These are phyloP conservation scores for Phytophthora syringae DNA, from an alignment of 352 stramenopile genomes.

Conservation along the genomic window DNA sequence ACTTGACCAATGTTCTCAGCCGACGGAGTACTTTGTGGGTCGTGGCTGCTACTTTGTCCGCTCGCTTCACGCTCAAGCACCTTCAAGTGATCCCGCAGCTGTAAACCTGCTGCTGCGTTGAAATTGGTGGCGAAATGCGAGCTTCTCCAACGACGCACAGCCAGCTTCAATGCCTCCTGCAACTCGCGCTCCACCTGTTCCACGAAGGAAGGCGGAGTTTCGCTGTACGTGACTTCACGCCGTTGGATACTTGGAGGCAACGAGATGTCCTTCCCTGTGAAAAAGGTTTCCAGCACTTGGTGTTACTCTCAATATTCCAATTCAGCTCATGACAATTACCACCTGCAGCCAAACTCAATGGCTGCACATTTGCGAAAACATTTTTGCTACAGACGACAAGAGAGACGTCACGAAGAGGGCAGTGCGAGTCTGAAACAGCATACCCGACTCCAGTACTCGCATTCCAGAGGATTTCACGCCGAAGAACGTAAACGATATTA, in stretches of 20 bases:
- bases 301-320: conserved; percentile 86
- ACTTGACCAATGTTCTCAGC: conserved; percentile 8
- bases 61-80: conserved; percentile 61
- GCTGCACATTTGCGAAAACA: conserved; percentile 91
- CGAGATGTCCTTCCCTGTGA: conserved; percentile 37
- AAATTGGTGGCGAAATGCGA: conserved; percentile 85
- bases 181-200: conserved; percentile 83
- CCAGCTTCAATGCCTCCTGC: conserved; percentile 80
- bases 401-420: conserved; percentile 84
- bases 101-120: conserved; percentile 84
- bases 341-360: conserved; percentile 13
- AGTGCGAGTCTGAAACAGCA: conserved; percentile 74
- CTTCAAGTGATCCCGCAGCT: conserved; percentile 76
- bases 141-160: conserved; percentile 91
- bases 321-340: conserved; percentile 59
- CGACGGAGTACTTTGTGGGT: neutral
- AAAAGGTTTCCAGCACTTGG: conserved; percentile 87
- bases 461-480: conserved; percentile 86
- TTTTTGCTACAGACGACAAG: conserved; percentile 91
- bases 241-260: conserved; percentile 51
- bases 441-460: conserved; percentile 86
- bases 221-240: conserved; percentile 60
- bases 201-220: conserved; percentile 61
- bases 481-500: conserved; percentile 89
- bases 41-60: conserved; percentile 5